A percentile compares a stretch with the other conserved stretches of the same genome.
phyloP scores from a whole-genome alignment of 495 filamentous ascomycete genomes.

The Aspergillus funiculosus region DNA sequence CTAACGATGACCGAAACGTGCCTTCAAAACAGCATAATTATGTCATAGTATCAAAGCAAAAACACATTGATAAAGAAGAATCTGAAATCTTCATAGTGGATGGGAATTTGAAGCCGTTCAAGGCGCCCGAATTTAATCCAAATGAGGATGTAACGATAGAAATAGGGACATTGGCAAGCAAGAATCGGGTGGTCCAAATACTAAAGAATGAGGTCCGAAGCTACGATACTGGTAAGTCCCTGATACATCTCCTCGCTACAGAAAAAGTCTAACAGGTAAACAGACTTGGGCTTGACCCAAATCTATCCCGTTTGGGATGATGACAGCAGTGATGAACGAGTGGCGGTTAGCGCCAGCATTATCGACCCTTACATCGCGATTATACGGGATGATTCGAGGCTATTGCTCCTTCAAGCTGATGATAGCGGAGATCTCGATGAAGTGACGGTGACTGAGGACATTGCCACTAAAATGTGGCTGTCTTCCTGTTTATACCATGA shows the following conservation, averaged over 20 bases:
- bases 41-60: conserved; percentile 34
- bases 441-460: conserved; percentile 52
- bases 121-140: conserved; percentile 73
- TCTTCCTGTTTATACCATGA: conserved; percentile 77
- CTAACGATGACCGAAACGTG: conserved; percentile 41
- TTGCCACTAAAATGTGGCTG: conserved; percentile 61
- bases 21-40: conserved; percentile 39
- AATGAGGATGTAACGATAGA: conserved; percentile 79
- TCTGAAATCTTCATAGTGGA: conserved; percentile 36
- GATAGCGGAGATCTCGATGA: conserved; percentile 82
- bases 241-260: neutral
- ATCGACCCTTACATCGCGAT: conserved; percentile 84
- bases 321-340: conserved; percentile 69
- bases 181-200: conserved; percentile 76
- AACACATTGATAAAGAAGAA: conserved; percentile 32
- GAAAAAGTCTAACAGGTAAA: conserved; percentile 46
- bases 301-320: conserved; percentile 89
- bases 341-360: conserved; percentile 75
- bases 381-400: conserved; percentile 71
- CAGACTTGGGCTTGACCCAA: conserved; percentile 78
- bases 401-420: conserved; percentile 69
- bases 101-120: conserved; percentile 28
- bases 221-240: conserved; percentile 74
- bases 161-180: conserved; percentile 66
- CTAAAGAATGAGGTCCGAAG: conserved; percentile 75